phyloP scores from a whole-genome alignment of 140 eudicot genomes.

The Cichorium intybus region DNA sequence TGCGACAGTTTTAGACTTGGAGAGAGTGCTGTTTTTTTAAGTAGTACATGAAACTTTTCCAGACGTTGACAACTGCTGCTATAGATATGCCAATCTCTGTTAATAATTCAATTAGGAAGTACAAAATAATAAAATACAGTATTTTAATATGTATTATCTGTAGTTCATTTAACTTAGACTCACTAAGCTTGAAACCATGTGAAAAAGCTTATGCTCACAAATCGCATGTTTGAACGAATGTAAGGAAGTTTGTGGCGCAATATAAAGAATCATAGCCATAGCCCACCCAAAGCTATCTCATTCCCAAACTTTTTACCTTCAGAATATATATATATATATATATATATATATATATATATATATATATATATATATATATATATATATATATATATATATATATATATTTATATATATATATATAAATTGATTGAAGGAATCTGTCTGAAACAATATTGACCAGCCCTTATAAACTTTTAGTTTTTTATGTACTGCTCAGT shows the following conservation, averaged over 20 bases:
- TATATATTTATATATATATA: conserved; percentile 30
- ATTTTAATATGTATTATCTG: background rate
- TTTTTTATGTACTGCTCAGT: conserved; percentile 21
- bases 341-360: conserved; percentile 10
- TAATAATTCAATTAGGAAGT: background rate
- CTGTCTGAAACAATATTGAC: conserved; percentile 44
- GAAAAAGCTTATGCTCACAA: conserved; percentile 22
- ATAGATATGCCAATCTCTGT: background rate
- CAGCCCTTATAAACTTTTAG: conserved; percentile 34
- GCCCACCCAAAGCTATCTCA: conserved; percentile 60
- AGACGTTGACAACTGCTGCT: background rate
- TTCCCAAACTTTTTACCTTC: conserved; percentile 45
- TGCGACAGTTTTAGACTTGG: background rate
- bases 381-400: conserved; percentile 12
- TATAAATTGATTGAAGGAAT: conserved; percentile 34
- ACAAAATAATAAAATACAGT: background rate
- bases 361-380: conserved; percentile 17
- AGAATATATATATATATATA: conserved; percentile 31
- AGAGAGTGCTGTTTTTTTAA: background rate
- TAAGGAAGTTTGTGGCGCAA: conserved; percentile 50
- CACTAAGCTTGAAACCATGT: conserved; percentile 11
- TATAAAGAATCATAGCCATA: conserved; percentile 50
- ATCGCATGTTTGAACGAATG: conserved; percentile 20
- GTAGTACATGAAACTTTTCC: background rate
- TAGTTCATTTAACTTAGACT: conserved; percentile 7